Evolutionary conservation across 331 rosid species (phyloP).

Genomic region (Quercus tomentella): DNA sequence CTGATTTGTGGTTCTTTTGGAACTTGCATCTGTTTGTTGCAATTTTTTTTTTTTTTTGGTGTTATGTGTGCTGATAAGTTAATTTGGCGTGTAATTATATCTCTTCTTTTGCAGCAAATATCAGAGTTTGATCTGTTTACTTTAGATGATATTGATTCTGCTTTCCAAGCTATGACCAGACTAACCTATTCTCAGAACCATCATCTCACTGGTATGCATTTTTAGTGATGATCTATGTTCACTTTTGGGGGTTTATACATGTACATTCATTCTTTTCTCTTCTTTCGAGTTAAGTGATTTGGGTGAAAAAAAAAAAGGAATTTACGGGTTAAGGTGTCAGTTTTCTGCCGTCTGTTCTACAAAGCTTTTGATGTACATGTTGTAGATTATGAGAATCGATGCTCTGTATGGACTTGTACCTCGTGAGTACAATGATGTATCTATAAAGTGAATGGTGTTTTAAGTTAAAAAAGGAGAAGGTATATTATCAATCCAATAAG

Average conservation of each 20-base stretch:
- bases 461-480: not conserved
- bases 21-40: not conserved
- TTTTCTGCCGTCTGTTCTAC: not conserved
- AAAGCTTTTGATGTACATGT: not conserved
- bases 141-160: slow-evolving; percentile 87
- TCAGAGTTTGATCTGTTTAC: slow-evolving; percentile 89
- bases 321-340: not conserved
- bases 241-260: not conserved
- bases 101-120: slow-evolving; percentile 68
- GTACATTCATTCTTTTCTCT: not conserved
- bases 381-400: not conserved
- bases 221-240: not conserved
- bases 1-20: not conserved
- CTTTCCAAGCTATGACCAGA: slow-evolving; percentile 79
- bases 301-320: not conserved
- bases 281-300: not conserved
- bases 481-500: not conserved
- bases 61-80: not conserved
- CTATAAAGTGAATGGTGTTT: not conserved
- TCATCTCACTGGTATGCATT: slow-evolving; percentile 68
- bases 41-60: not conserved
- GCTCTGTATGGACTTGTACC: not conserved
- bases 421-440: not conserved
- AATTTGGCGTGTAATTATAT: slow-evolving; percentile 5
- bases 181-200: slow-evolving; percentile 94